Conservation (phyloP, 2,329 filamentous ascomycete species). For the Fusarium sp. region DNA sequence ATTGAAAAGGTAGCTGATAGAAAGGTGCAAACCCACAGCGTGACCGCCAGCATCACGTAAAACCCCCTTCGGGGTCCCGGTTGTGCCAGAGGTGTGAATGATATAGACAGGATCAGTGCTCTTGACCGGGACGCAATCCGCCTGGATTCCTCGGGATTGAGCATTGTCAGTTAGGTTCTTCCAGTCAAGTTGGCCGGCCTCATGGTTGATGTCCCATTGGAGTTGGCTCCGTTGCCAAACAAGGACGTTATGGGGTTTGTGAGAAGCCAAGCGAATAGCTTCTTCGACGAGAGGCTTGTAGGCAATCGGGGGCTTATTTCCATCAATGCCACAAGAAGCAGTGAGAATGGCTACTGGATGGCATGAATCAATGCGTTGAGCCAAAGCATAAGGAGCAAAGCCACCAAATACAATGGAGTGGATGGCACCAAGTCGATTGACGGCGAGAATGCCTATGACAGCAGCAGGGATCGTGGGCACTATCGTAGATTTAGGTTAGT, state of each 20-base stretch:
- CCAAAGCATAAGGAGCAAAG: constrained; percentile 85
- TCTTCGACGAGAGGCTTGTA: constrained; percentile 85
- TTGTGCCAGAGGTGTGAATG: constrained; percentile 90
- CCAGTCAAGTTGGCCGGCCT: constrained; percentile 84
- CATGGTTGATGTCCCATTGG: constrained; percentile 79
- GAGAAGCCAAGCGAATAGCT: constrained; percentile 75
- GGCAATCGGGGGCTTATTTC: constrained; percentile 81
- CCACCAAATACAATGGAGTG: constrained; percentile 96
- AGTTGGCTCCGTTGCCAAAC: constrained; percentile 88
- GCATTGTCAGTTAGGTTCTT: constrained; percentile 81
- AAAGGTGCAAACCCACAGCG: constrained; percentile 86
- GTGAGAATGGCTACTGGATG: constrained; percentile 84
- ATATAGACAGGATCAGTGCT: constrained; percentile 89
- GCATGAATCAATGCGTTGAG: constrained; percentile 90
- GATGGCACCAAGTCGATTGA: constrained; percentile 85
- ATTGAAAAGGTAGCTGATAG: constrained; percentile 86
- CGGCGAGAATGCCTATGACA: constrained; percentile 87
- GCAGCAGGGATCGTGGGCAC: constrained; percentile 97
- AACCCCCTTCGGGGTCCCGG: constrained; percentile 86
- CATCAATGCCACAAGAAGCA: constrained; percentile 93
- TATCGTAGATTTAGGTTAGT: constrained; percentile 52
- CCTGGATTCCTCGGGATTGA: constrained; percentile 75
- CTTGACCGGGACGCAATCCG: constrained; percentile 82
- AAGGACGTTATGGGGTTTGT: constrained; percentile 81
- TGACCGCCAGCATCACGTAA: constrained; percentile 87